Evolutionary conservation across 2,329 filamentous ascomycete genomes (phyloP).

Genomic region (Epichloe scottii): DNA sequence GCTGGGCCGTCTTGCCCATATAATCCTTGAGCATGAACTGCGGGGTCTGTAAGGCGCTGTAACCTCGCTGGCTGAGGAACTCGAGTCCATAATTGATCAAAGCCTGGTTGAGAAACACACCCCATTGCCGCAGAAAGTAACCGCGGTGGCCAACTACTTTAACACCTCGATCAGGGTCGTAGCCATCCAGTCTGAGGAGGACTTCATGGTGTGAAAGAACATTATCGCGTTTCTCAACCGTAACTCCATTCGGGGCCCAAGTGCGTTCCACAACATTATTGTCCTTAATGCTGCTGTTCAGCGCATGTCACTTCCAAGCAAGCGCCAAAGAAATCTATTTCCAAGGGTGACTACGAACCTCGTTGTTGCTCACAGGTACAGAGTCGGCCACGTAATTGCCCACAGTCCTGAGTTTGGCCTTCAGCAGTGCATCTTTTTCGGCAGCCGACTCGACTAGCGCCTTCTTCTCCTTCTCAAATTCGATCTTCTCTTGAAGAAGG

Average conservation of each 20-base stretch:
- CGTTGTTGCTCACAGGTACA: slow-evolving; percentile 71
- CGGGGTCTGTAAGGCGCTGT: slow-evolving; percentile 72
- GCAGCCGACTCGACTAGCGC: slow-evolving; percentile 59
- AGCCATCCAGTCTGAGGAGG: slow-evolving; percentile 74
- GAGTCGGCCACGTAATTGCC: slow-evolving; percentile 66
- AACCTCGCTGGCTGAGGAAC: slow-evolving; percentile 71
- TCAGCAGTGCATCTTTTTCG: slow-evolving; percentile 62
- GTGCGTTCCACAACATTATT: slow-evolving; percentile 66
- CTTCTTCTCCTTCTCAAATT: slow-evolving; percentile 73
- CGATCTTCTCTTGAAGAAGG: slow-evolving; percentile 64
- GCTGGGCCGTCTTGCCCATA: slow-evolving; percentile 97
- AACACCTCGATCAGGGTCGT: slow-evolving; percentile 82
- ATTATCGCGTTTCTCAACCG: slow-evolving; percentile 56
- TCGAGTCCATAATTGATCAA: slow-evolving; percentile 91
- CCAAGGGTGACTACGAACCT: slow-evolving; percentile 32
- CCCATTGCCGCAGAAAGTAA: slow-evolving; percentile 84
- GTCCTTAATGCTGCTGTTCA: slow-evolving; percentile 35
- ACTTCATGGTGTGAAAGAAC: slow-evolving; percentile 91
- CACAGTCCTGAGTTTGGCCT: slow-evolving; percentile 69
- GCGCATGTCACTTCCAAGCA: background rate
- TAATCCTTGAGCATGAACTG: slow-evolving; percentile 91
- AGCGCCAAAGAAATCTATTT: background rate
- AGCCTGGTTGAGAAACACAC: slow-evolving; percentile 83
- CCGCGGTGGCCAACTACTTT: slow-evolving; percentile 92
- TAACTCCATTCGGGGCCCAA: slow-evolving; percentile 69